Conservation (phyloP, 768 basidiomycete genomes). For the Gautieria morchelliformis region DNA sequence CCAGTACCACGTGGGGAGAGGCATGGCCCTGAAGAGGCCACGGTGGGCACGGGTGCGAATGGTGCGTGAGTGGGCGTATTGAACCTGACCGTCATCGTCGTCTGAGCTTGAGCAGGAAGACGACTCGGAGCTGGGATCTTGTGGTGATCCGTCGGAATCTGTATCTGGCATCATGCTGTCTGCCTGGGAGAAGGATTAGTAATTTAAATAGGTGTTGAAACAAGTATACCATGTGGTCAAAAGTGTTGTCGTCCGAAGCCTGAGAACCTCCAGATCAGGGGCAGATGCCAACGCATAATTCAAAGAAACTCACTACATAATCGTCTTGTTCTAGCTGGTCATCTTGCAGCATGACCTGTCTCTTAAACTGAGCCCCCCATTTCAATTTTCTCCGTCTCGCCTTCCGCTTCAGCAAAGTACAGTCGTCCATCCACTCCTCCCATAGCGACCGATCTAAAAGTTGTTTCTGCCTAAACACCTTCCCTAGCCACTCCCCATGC, state of each 20-base stretch:
- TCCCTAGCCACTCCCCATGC: background rate
- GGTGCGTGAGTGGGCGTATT: background rate
- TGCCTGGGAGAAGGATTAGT: background rate
- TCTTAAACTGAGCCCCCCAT: background rate
- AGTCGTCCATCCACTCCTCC: background rate
- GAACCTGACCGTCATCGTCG: background rate
- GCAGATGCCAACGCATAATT: background rate
- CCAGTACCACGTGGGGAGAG: constrained; percentile 5
- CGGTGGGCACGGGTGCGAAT: background rate
- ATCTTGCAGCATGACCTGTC: background rate
- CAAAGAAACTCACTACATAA: background rate
- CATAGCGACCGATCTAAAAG: background rate
- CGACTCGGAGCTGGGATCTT: background rate
- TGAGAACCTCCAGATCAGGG: background rate
- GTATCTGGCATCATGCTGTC: background rate
- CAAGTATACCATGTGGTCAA: background rate
- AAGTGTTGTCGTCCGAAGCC: background rate
- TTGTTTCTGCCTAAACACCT: background rate
- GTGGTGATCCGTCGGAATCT: background rate
- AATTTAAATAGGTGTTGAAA: too few species aligned
- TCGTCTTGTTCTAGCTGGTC: background rate
- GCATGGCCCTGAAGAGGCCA: constrained; percentile 1
- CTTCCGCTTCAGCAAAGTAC: background rate
- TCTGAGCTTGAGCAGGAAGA: background rate
- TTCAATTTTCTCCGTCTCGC: background rate